Evolutionary conservation across 805 yeast species (phyloP), one percentile per base, ranked within the genome.

Genomic region (Saturnispora mendoncae): DNA sequence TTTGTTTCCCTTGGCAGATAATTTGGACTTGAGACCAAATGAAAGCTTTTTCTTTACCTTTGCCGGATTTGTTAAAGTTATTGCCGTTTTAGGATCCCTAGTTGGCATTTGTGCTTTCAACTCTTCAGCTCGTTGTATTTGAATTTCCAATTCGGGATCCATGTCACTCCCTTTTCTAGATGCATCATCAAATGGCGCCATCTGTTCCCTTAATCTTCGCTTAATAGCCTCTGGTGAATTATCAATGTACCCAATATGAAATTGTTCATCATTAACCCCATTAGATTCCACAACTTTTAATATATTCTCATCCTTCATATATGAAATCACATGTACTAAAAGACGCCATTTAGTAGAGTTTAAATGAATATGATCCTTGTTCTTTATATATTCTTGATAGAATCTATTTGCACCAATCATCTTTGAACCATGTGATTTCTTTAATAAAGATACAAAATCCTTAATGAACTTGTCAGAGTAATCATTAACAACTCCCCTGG

Each of bases 371-470:
- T 92, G 97, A 43, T 84, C 76, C 52, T 76, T 76, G 56, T 90
- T 84, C 45, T 73, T 71, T 43, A 92, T 90, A 54, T 81, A 81
- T 56, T 88, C 96, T 54, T 88, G 94, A 64, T 92, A 92, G 53
- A 85, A 86, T 54, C 77, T 72, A 62, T 92, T 92, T 3, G 87
- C 90, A 43, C 78, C 79, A 33, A 88, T 71, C 44, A 66, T 63
- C 58, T 86, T 87, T 39, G 84, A 84, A 4, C 96, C 95, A 57
- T 90, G 97, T 33, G 74, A 71, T 19, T 75, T 63, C 35, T 73
- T 66, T 43, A 92, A 62, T 15, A 80, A 64, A 4, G 67, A 61
- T 9, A 90, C 45, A 53, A 92, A 92, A 47, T 78, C 84, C 2
- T 55, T 50, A 44, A 75, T 67, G 53, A 92, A 85, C 48, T 68